phyloP scores from a whole-genome alignment of 2,329 filamentous ascomycete genomes.

The Fusarium tupiense region DNA sequence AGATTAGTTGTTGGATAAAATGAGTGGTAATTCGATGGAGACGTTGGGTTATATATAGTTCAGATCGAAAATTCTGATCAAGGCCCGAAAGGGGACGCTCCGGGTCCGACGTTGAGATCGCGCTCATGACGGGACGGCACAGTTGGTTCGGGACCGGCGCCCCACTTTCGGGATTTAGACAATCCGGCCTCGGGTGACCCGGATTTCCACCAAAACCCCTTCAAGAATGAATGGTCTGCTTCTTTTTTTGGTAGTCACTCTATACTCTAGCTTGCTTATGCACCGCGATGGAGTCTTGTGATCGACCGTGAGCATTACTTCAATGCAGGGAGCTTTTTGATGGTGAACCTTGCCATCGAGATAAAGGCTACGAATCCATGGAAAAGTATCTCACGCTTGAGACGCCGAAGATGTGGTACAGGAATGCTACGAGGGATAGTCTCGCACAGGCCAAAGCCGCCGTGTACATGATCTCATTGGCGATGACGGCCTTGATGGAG shows the following conservation, averaged over 20 bases:
- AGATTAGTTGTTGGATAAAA: not conserved
- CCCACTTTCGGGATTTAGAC: not conserved
- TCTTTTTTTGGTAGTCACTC: accelerated
- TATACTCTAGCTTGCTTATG: not conserved
- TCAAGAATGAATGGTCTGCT: not conserved
- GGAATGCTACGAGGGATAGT: not conserved
- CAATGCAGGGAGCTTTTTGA: not conserved
- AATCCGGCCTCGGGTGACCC: not conserved
- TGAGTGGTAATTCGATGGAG: accelerated
- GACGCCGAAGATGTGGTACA: not conserved
- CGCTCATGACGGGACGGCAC: not conserved
- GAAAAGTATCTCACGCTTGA: conserved; percentile 5
- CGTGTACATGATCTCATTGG: not conserved
- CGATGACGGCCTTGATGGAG: not conserved
- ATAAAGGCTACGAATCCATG: not conserved
- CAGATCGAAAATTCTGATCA: not conserved
- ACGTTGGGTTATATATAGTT: not conserved
- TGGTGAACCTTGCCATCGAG: not conserved
- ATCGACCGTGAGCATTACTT: not conserved
- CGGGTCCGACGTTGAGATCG: not conserved
- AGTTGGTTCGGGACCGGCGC: not conserved
- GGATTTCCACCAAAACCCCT: not conserved
- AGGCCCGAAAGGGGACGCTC: not conserved
- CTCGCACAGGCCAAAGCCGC: not conserved
- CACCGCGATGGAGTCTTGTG: not conserved